phyloP scores from a whole-genome alignment of 148 eudicot genomes.

The Rhododendron williamsianum region DNA sequence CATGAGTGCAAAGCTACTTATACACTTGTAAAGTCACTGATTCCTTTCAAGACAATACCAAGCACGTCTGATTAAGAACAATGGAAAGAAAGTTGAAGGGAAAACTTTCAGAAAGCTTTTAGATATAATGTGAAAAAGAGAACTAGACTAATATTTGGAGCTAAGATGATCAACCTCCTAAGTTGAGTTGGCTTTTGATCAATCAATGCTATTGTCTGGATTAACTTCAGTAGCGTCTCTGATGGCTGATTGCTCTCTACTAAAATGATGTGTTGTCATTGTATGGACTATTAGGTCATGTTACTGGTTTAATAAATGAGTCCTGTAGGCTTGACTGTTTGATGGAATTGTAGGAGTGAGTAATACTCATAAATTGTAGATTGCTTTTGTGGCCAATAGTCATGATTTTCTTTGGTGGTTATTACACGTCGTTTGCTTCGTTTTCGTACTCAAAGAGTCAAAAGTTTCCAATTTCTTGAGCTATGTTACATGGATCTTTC shows the following conservation, averaged over 20 bases:
- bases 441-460: neutral
- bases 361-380: neutral
- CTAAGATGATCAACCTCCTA: neutral
- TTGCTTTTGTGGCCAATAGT: neutral
- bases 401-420: neutral
- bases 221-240: neutral
- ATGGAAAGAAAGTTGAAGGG: neutral
- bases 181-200: neutral
- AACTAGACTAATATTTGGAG: neutral
- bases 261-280: too few relatives aligned
- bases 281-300: neutral
- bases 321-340: neutral
- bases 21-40: neutral
- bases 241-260: neutral
- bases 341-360: neutral
- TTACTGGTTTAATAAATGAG: neutral
- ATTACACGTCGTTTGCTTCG: neutral
- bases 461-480: neutral
- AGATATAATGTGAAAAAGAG: neutral
- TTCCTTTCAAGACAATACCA: neutral
- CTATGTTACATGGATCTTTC: neutral
- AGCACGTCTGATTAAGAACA: neutral
- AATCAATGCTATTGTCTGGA: neutral
- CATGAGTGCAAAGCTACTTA: neutral
- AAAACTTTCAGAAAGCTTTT: neutral